Percentiles rank a stretch among this genome's conserved stretches.
These are phyloP conservation scores for Reutealis trisperma DNA, from an alignment of 345 rosid genomes.

Conservation along the genomic window DNA sequence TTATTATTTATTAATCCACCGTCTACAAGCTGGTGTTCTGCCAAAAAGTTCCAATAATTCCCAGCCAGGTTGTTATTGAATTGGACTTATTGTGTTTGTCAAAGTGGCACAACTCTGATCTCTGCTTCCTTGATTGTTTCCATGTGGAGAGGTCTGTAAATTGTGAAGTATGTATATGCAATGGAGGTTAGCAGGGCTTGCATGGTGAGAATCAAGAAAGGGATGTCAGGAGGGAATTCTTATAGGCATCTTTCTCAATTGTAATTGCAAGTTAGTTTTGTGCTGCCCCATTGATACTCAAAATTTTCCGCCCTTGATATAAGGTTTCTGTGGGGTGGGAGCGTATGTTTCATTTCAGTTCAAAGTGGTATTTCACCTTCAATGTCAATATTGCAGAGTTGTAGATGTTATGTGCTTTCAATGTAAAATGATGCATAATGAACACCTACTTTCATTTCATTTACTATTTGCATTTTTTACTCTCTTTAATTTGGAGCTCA, in stretches of 20 bases:
- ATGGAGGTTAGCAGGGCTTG: not conserved
- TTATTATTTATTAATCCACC: conserved; percentile 9
- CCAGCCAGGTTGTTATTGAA: conserved; percentile 5
- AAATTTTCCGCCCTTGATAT: not conserved
- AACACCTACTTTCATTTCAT: conserved; percentile 9
- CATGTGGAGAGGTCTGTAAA: not conserved
- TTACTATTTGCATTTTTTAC: not conserved
- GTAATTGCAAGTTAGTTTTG: conserved; percentile 14
- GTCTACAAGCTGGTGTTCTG: conserved; percentile 17
- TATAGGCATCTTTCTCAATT: not conserved
- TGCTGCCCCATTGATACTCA: conserved; percentile 11
- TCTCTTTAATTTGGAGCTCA: not conserved
- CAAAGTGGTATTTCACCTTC: not conserved
- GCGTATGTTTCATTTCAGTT: not conserved
- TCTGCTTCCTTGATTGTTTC: not conserved
- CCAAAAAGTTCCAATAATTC: conserved; percentile 14
- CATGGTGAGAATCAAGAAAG: conserved; percentile 9
- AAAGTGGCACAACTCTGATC: conserved; percentile 4
- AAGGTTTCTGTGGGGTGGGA: conserved; percentile 13
- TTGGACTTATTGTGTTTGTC: not conserved
- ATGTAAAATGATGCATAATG: conserved; percentile 20
- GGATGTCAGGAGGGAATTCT: not conserved
- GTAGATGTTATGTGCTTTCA: conserved; percentile 4
- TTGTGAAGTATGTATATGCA: not conserved
- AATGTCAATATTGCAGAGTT: not conserved